These are phyloP conservation scores for Dactylellina drechsleri DNA, from an alignment of 2,329 filamentous ascomycete species.

Conservation along the genomic window DNA sequence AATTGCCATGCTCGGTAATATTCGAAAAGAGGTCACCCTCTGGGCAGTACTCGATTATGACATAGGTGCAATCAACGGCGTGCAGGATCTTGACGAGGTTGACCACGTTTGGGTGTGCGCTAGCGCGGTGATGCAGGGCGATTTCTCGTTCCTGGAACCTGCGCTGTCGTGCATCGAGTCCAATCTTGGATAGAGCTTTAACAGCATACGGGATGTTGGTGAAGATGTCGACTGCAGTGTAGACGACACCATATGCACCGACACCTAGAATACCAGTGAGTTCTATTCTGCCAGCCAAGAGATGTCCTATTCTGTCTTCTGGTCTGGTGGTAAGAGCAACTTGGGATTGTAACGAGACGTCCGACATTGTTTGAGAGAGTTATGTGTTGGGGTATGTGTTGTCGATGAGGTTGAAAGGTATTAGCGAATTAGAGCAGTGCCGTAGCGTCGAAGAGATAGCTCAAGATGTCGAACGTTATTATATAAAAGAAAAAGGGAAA, in stretches of 20 bases:
- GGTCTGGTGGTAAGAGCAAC: slow-evolving; percentile 64
- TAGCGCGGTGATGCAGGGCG: slow-evolving; percentile 86
- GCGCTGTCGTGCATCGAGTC: slow-evolving; percentile 85
- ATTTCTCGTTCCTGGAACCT: slow-evolving; percentile 95
- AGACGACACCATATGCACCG: slow-evolving; percentile 96
- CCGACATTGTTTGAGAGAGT: slow-evolving; percentile 42
- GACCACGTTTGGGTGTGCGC: slow-evolving; percentile 90
- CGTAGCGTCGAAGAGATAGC: slow-evolving; percentile 56
- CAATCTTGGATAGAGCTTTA: slow-evolving; percentile 94
- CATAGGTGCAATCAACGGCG: slow-evolving; percentile 89
- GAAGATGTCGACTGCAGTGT: slow-evolving; percentile 84
- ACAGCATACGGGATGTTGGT: slow-evolving; percentile 88
- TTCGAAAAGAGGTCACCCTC: slow-evolving; percentile 97
- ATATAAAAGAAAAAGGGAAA: slow-evolving; percentile 21
- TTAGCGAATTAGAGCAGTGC: slow-evolving; percentile 55
- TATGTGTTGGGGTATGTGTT: slow-evolving; percentile 44
- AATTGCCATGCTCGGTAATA: slow-evolving; percentile 94
- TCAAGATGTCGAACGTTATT: slow-evolving; percentile 60
- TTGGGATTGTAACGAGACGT: slow-evolving; percentile 57
- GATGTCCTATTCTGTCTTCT: slow-evolving; percentile 84
- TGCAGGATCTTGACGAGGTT: slow-evolving; percentile 94
- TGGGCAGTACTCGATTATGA: slow-evolving; percentile 95
- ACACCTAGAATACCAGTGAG: slow-evolving; percentile 87
- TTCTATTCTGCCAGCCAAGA: slow-evolving; percentile 84
- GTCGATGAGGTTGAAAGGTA: slow-evolving; percentile 28